These are phyloP conservation scores for Symbiotaphrina buchneri DNA, from an alignment of 495 filamentous ascomycete genomes.

Conservation along the genomic window DNA sequence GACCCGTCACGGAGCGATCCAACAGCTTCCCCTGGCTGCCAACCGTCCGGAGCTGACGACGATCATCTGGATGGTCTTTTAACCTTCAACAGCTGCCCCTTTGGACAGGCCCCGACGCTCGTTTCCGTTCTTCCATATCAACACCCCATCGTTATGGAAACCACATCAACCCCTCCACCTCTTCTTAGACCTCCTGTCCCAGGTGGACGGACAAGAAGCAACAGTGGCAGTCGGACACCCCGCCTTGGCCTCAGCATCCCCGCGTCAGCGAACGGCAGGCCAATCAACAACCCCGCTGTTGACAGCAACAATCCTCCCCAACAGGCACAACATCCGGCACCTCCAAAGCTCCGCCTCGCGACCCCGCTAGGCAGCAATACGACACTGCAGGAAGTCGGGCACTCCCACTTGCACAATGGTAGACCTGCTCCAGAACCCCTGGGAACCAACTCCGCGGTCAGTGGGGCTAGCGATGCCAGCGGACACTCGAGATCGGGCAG, in stretches of 20 bases:
- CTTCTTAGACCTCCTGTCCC: slow-evolving; percentile 69
- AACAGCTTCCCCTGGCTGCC: no score
- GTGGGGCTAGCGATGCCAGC: slow-evolving; percentile 47
- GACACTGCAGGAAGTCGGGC: slow-evolving; percentile 29
- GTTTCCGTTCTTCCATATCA: no score
- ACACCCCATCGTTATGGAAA: no score
- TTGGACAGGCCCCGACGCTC: no score
- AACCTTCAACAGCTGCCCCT: no score
- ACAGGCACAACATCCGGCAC: slow-evolving; percentile 27
- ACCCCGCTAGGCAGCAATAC: slow-evolving; percentile 63
- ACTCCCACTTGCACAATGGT: slow-evolving; percentile 11
- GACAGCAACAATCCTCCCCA: slow-evolving; percentile 1
- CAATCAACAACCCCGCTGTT: slow-evolving; percentile 22
- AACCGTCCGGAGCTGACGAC: no score
- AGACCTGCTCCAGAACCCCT: slow-evolving; percentile 25
- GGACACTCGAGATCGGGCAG: slow-evolving; percentile 55
- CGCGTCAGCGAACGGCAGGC: slow-evolving; percentile 56
- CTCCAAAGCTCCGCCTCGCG: slow-evolving; percentile 54
- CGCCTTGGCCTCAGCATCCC: slow-evolving; percentile 76
- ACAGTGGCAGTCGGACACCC: slow-evolving; percentile 39
- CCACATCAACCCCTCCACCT: slow-evolving; percentile 59
- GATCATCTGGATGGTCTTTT: no score
- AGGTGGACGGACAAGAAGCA: slow-evolving; percentile 38
- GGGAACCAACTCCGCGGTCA: slow-evolving; percentile 18
- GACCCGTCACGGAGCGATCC: no score